phyloP scores from a whole-genome alignment of 2,329 filamentous ascomycete genomes.

The Aspergillus calidoustus region DNA sequence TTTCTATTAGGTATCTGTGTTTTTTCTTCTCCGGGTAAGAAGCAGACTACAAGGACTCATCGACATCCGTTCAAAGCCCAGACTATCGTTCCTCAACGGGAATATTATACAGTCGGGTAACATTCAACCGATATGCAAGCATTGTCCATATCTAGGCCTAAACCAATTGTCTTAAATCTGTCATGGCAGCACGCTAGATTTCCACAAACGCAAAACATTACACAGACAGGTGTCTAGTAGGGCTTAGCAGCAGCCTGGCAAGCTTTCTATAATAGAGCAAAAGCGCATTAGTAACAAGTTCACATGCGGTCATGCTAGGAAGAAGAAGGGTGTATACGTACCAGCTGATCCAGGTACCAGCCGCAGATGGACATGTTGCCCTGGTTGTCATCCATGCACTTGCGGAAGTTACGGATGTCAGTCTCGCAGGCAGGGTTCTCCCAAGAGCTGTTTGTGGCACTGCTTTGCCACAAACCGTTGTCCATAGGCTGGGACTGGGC shows the following conservation, averaged over 20 bases:
- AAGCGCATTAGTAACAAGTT: slow-evolving; percentile 8
- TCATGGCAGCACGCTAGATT: slow-evolving; percentile 1
- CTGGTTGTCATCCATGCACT: slow-evolving; percentile 93
- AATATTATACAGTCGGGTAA: slow-evolving; percentile 24
- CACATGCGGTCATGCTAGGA: background rate
- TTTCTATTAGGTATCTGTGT: slow-evolving; percentile 17
- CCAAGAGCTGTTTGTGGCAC: slow-evolving; percentile 54
- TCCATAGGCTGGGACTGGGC: slow-evolving; percentile 59
- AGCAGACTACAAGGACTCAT: background rate
- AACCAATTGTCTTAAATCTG: background rate
- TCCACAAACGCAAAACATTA: background rate
- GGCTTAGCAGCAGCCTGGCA: slow-evolving; percentile 77
- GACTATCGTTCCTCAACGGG: slow-evolving; percentile 1
- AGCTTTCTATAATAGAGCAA: slow-evolving; percentile 62
- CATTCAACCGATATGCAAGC: slow-evolving; percentile 30
- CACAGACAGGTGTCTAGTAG: slow-evolving; percentile 55
- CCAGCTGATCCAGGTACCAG: slow-evolving; percentile 96
- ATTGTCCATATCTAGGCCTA: slow-evolving; percentile 8
- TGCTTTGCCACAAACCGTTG: slow-evolving; percentile 50
- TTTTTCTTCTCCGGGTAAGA: slow-evolving; percentile 16
- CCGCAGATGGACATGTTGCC: slow-evolving; percentile 95
- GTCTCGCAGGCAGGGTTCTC: slow-evolving; percentile 71
- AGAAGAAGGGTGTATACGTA: slow-evolving; percentile 32
- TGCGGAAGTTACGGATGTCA: slow-evolving; percentile 84
- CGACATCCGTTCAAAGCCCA: background rate